A percentile compares a stretch with the other conserved stretches of the same genome.
phyloP scores from a whole-genome alignment of 805 yeast species.

The Sugiyamaella americana region DNA sequence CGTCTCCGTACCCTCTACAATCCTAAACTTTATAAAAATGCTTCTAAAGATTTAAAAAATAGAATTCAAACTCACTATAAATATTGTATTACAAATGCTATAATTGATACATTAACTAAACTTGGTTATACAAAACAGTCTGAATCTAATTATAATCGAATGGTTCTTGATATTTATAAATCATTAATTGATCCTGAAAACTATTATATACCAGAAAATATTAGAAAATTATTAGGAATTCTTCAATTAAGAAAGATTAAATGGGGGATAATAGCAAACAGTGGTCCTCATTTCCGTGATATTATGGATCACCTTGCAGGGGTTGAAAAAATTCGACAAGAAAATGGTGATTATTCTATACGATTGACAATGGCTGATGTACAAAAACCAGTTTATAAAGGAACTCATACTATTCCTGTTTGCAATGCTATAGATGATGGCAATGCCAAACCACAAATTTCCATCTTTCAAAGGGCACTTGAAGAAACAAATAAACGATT shows the following conservation, averaged over 20 bases:
- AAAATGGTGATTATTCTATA: background rate
- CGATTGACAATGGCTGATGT: background rate
- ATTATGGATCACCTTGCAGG: conserved; percentile 9
- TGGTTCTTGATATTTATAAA: conserved; percentile 1
- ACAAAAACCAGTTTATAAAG: background rate
- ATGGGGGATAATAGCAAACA: conserved; percentile 30
- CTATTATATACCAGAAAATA: conserved; percentile 18
- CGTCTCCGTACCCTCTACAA: conserved; percentile 5
- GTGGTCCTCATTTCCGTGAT: conserved; percentile 20
- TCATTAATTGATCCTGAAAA: conserved; percentile 13
- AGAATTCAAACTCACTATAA: conserved; percentile 11
- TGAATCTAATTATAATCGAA: too few relatives aligned
- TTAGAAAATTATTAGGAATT: conserved; percentile 11
- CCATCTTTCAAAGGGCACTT: conserved; percentile 13
- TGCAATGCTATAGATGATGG: conserved; percentile 17
- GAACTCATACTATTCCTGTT: conserved; percentile 3
- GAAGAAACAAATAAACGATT: background rate
- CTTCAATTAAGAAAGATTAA: conserved; percentile 14
- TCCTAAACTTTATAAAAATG: background rate
- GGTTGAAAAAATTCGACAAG: background rate
- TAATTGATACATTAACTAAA: conserved; percentile 1
- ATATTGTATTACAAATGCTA: conserved; percentile 6
- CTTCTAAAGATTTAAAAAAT: too few relatives aligned
- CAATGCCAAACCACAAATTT: conserved; percentile 25
- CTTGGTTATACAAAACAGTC: background rate